Percentiles rank a stretch among this genome's conserved stretches.
phyloP scores from a whole-genome alignment of 2,329 filamentous ascomycete genomes.

The Hyphodiscus sp. region DNA sequence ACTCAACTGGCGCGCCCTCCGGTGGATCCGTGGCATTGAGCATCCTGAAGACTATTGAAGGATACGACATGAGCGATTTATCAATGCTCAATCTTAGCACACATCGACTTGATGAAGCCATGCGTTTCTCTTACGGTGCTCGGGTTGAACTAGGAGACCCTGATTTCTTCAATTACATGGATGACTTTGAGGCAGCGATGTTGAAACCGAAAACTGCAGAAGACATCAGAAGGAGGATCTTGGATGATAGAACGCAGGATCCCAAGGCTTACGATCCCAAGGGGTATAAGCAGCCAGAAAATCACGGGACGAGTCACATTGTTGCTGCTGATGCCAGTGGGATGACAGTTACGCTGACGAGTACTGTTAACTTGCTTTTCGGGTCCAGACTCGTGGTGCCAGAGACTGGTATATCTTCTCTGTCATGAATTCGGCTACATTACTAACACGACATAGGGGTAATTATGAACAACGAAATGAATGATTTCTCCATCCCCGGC shows the following conservation, averaged over 20 bases:
- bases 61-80: constrained; percentile 46
- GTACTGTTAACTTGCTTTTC: constrained; percentile 83
- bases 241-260: constrained; percentile 64
- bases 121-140: constrained; percentile 81
- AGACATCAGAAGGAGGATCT: constrained; percentile 59
- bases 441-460: constrained; percentile 13
- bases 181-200: constrained; percentile 60
- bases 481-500: constrained; percentile 82
- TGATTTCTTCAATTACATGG: constrained; percentile 58
- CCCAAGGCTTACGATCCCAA: constrained; percentile 67
- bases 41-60: constrained; percentile 75
- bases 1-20: constrained; percentile 64
- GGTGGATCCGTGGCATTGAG: constrained; percentile 64
- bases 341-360: constrained; percentile 74
- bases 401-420: constrained; percentile 57
- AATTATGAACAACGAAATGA: constrained; percentile 48
- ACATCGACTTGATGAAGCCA: constrained; percentile 80
- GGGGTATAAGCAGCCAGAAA: constrained; percentile 58
- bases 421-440: neutral
- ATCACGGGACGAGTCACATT: constrained; percentile 68
- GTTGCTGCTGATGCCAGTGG: constrained; percentile 66
- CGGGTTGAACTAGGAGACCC: constrained; percentile 81
- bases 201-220: constrained; percentile 53
- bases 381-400: constrained; percentile 75
- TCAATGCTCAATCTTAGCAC: constrained; percentile 52